phyloP scores from a whole-genome alignment of 805 yeast genomes.

The Lipomyces kockii region DNA sequence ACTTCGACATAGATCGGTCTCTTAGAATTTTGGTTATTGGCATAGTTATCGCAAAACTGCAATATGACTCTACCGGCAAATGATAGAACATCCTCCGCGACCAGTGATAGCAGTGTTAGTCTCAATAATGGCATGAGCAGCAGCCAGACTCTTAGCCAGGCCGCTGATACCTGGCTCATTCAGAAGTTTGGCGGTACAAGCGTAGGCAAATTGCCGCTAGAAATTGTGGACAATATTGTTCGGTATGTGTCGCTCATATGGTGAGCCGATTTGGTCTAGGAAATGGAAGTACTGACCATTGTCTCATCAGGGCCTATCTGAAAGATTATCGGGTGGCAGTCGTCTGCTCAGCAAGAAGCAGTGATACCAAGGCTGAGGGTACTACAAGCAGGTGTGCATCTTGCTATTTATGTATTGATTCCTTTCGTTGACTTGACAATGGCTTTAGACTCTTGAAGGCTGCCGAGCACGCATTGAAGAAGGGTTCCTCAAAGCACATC shows the following conservation, averaged over 20 bases:
- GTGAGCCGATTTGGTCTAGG: not conserved
- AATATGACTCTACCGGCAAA: slow-evolving; percentile 9
- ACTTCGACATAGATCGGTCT: not conserved
- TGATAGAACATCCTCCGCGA: slow-evolving; percentile 12
- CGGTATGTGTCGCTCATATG: slow-evolving; percentile 22
- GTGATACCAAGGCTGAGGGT: slow-evolving; percentile 90
- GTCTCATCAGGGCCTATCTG: slow-evolving; percentile 56
- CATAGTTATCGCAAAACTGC: not conserved
- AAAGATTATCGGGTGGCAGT: slow-evolving; percentile 73
- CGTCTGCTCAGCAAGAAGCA: slow-evolving; percentile 94
- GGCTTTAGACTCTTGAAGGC: slow-evolving; percentile 64
- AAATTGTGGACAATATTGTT: slow-evolving; percentile 84
- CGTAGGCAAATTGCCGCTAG: slow-evolving; percentile 89
- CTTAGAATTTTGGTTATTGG: not conserved
- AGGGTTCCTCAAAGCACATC: slow-evolving; percentile 55
- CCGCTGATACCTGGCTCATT: slow-evolving; percentile 60
- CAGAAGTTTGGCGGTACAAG: slow-evolving; percentile 98
- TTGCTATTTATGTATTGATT: not conserved
- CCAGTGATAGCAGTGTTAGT: slow-evolving; percentile 17
- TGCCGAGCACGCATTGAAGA: slow-evolving; percentile 65
- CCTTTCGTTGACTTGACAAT: not conserved
- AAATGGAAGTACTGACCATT: not conserved
- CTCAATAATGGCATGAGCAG: slow-evolving; percentile 20
- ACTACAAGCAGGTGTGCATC: slow-evolving; percentile 68
- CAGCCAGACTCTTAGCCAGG: slow-evolving; percentile 18